Base-by-base conservation (phyloP, 345 rosid genomes). In the Angophora floribunda region DNA sequence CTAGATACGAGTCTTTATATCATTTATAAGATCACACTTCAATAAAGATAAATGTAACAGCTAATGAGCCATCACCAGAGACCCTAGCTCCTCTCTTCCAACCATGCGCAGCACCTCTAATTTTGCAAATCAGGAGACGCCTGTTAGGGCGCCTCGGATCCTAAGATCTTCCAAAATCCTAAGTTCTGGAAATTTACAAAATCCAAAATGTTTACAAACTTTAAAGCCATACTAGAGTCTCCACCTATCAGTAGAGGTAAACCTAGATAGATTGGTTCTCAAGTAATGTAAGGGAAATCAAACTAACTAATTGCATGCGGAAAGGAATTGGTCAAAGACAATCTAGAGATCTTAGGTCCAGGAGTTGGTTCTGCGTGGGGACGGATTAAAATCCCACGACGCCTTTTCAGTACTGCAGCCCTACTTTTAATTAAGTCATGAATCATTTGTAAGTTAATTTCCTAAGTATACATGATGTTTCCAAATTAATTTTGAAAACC, bases 341-440 rank as follows among this genome's bases (percentile, higher is more conserved):
- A 67, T 67, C 45, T 67, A 67, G 67, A 26, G 1, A 59, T 59
- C 67, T 11, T 26, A 26, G 4, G 15, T 26, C n/a, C 67, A 59
- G 0, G 6, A 59, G n/a, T 59, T 0, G 0, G 14, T 59, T 59
- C 26, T 0, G 14, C 30, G 13, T 0, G 32, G 67, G 19, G 30
- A 59, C 0, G 4, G 32, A 59, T 26, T 59, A 59, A 59, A 30
- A 59, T 59, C 67, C 15, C 6, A 26, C 0, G 30, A 59, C 0
- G 0, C 65, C 14, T 26, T 11, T 59, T 28, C 2, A 7, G 13
- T 13, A 61, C 3, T 1, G 1, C 16, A 26, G 30, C 67, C 15
- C 14, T 61, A 26, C 30, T 61, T 61, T 61, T 61, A 15, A 15
- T 61, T 12, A 2, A 61, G 67, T 13, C 67, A 26, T 5, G 16